Evolutionary conservation across 140 eudicot species (phyloP), one percentile per base, ranked within the genome.

Genomic region (Ambrosia hybrid): DNA sequence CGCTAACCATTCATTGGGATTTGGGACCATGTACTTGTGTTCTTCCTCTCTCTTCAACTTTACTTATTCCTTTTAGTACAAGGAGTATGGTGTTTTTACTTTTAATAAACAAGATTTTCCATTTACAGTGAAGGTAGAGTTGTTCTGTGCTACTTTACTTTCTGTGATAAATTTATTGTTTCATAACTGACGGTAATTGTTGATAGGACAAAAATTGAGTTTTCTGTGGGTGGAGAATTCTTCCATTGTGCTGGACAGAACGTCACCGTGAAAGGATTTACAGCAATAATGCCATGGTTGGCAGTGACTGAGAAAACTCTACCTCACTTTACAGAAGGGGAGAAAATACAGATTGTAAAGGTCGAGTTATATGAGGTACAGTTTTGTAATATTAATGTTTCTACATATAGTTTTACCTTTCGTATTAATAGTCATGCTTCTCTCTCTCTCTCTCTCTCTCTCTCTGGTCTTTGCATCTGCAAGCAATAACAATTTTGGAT

Each of bases 261-360:
- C 16, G 95, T 89, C 52, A 85, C 78, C 0, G 80, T 72, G n/a
- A 80, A 89, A 72, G 98, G 98, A 73, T 92, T 86, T 76, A 87
- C 98, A 41, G 71, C 95, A 10, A 78, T 92, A 45, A 89, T 92
- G 98, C 95, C 98, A 55, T 92, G 98, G 98, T 76, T 87, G 84
- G 96, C 91, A 56, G 85, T 92, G 37, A 78, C 69, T 4, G 98
- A 92, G 86, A 92, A 83, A 66, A 89, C 73, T 73, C 79, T 92
- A 72, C 98, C 98, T 61, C 87, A 80, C 33, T 84, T 92, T 60
- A 73, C 79, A 0, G 73, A 87, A 75, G 96, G 90, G 76, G 88
- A 92, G 80, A 87, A 66, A 81, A 83, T 92, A 59, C 81, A 85
- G 64, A 64, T 89, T 59, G 67, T 83, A 55, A 85, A 79, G 73